phyloP scores from a whole-genome alignment of 1,284 basidiomycete genomes.

The Sphagnurus paluster region DNA sequence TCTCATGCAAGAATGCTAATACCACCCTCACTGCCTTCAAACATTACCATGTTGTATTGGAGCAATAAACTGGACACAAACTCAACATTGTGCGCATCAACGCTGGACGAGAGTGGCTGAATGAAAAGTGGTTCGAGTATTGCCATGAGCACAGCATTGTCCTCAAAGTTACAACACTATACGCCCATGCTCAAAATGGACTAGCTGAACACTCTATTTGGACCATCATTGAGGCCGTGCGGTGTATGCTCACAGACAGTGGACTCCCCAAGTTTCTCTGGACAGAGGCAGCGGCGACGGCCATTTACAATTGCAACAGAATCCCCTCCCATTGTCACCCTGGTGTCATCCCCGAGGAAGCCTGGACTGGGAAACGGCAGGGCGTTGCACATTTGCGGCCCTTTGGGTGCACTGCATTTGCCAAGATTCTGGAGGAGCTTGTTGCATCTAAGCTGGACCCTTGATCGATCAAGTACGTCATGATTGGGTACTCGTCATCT shows the following conservation, averaged over 20 bases:
- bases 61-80: neutral
- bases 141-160: slow-evolving; percentile 17
- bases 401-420: too few species aligned
- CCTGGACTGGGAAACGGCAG: too few species aligned
- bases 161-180: slow-evolving; percentile 19
- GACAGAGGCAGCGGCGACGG: slow-evolving; percentile 15
- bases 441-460: too few species aligned
- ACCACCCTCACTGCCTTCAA: neutral
- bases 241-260: too few species aligned
- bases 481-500: too few species aligned
- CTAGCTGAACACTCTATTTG: slow-evolving; percentile 18
- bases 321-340: too few species aligned
- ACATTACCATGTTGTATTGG: neutral
- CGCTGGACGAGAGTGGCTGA: slow-evolving; percentile 16
- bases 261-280: slow-evolving; percentile 18
- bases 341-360: too few species aligned
- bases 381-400: too few species aligned
- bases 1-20: neutral
- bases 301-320: too few species aligned
- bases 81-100: slow-evolving; percentile 7
- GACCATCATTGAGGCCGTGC: slow-evolving; percentile 16
- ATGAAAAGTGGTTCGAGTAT: slow-evolving; percentile 12
- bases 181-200: slow-evolving; percentile 20
- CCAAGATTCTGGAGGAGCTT: too few species aligned
- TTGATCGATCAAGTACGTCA: too few species aligned